Percentiles rank a stretch among this genome's conserved stretches.
Evolutionary conservation across 2,329 filamentous ascomycete genomes (phyloP).

Genomic region (Lizonia empirigonia): DNA sequence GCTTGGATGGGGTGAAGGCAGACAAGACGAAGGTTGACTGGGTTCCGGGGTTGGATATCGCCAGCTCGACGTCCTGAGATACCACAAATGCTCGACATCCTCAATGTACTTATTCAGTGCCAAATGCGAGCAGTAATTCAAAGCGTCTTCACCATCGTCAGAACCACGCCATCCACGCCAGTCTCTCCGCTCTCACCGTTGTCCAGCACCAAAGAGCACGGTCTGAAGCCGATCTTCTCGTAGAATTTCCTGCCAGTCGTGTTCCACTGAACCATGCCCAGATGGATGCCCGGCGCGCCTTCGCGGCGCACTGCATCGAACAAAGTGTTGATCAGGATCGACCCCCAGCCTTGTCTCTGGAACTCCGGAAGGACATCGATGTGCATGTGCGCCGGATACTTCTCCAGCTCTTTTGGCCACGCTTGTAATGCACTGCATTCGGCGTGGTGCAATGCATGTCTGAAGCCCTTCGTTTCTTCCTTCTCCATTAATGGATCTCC

Average conservation of each 20-base stretch:
- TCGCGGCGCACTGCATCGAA: conserved; percentile 26
- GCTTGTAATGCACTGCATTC: conserved; percentile 33
- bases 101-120: no score
- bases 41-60: no score
- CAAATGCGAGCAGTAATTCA: conserved; percentile 8
- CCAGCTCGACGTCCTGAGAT: no score
- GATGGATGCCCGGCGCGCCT: conserved; percentile 41
- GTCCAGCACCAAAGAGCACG: conserved; percentile 35
- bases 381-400: conserved; percentile 48
- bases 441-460: conserved; percentile 25
- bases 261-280: conserved; percentile 46
- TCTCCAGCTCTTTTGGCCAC: conserved; percentile 24
- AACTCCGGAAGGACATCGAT: conserved; percentile 45
- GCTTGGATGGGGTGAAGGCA: no score
- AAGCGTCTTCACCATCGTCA: conserved; percentile 33
- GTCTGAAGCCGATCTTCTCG: conserved; percentile 31
- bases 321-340: conserved; percentile 34
- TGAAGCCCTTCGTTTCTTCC: conserved; percentile 23
- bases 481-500: conserved; percentile 25
- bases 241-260: conserved; percentile 37
- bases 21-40: no score
- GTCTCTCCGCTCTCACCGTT: conserved; percentile 32
- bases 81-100: no score
- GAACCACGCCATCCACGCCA: conserved; percentile 30
- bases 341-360: conserved; percentile 43